A percentile compares a stretch with the other conserved stretches of the same genome.
phyloP scores from a whole-genome alignment of 805 yeast species.

The Ogataea wickerhamii region DNA sequence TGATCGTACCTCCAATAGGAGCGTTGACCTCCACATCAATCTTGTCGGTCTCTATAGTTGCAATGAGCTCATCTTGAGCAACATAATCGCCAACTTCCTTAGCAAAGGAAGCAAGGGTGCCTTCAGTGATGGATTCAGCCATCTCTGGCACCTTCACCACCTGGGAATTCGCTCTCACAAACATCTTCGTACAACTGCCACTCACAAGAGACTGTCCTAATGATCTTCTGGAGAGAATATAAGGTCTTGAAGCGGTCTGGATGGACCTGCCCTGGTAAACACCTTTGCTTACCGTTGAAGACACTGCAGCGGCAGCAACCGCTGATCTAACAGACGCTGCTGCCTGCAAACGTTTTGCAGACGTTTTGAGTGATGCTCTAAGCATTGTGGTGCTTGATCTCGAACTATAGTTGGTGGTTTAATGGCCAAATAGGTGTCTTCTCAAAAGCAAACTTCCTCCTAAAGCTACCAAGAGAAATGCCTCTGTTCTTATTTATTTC shows the following conservation, averaged over 20 bases:
- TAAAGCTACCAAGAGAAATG: no score
- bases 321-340: constrained; percentile 15
- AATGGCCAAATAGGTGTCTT: no score
- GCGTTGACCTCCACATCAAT: constrained; percentile 96
- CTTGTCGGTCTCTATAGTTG: constrained; percentile 97
- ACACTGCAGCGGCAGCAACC: constrained; percentile 3
- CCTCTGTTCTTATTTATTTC: neutral
- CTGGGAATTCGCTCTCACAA: constrained; percentile 33
- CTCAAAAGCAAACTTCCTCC: no score
- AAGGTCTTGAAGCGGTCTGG: constrained; percentile 19
- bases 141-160: constrained; percentile 90
- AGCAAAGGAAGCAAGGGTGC: constrained; percentile 69
- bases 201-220: constrained; percentile 2
- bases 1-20: constrained; percentile 85
- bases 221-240: constrained; percentile 3
- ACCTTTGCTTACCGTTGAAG: neutral
- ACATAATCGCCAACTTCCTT: constrained; percentile 87
- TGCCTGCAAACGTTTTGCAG: constrained; percentile 11
- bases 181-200: constrained; percentile 4
- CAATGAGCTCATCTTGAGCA: constrained; percentile 81
- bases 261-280: constrained; percentile 15
- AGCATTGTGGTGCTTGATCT: constrained; percentile 10
- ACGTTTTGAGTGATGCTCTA: constrained; percentile 18
- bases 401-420: neutral
- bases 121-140: constrained; percentile 99